These are phyloP conservation scores for Hypoxylon rickii DNA, from an alignment of 495 filamentous ascomycete species.

Conservation along the genomic window DNA sequence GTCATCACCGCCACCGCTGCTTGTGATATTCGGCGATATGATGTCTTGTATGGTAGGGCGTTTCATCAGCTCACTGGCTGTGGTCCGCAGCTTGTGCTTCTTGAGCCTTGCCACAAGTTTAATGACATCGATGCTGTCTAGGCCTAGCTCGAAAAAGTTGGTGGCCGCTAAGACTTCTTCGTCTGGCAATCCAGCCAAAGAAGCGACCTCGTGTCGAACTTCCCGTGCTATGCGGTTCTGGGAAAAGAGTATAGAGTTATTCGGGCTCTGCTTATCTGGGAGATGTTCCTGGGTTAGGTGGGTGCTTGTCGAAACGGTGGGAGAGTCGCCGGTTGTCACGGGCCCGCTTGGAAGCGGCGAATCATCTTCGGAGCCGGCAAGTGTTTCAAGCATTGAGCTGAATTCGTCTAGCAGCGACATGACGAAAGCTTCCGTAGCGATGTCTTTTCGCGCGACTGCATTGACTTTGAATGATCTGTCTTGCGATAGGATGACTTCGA, in stretches of 20 bases:
- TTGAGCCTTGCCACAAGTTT: constrained; percentile 70
- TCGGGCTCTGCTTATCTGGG: neutral
- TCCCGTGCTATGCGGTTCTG: constrained; percentile 57
- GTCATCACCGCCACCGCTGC: neutral
- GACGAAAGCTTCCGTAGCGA: constrained; percentile 40
- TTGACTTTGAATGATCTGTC: constrained; percentile 54
- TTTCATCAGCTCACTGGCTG: constrained; percentile 71
- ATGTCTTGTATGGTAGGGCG: constrained; percentile 66
- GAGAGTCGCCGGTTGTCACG: neutral
- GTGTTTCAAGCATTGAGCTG: constrained; percentile 33
- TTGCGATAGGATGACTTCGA: constrained; percentile 65
- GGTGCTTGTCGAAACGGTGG: neutral
- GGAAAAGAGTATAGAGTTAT: constrained; percentile 43
- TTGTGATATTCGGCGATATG: constrained; percentile 9
- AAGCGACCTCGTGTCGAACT: constrained; percentile 64
- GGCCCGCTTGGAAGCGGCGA: neutral
- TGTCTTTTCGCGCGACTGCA: constrained; percentile 55
- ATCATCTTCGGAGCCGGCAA: constrained; percentile 23
- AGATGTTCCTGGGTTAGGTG: neutral
- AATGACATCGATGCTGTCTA: constrained; percentile 72
- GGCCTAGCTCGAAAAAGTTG: constrained; percentile 65
- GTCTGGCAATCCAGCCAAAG: constrained; percentile 56
- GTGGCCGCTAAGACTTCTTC: constrained; percentile 56
- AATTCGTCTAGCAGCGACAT: constrained; percentile 48
- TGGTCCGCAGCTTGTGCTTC: constrained; percentile 58